Percentiles rank a stretch among this genome's conserved stretches.
phyloP scores from a whole-genome alignment of 2,329 filamentous ascomycete species.

The Rhinocladiella similis region DNA sequence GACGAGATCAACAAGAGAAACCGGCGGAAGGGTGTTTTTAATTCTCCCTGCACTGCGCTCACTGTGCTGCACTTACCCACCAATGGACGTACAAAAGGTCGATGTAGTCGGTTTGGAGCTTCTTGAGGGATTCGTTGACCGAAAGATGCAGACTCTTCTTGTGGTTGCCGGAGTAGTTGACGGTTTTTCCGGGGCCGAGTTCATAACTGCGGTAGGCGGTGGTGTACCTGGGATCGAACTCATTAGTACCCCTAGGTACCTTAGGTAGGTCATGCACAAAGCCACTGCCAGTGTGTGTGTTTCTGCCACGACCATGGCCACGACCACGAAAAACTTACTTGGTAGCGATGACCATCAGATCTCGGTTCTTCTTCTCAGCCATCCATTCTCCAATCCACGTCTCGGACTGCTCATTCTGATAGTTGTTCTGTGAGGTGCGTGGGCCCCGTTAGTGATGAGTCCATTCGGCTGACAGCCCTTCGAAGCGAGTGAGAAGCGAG shows the following conservation, averaged over 20 bases:
- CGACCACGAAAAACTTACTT: conserved; percentile 58
- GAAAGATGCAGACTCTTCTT: conserved; percentile 44
- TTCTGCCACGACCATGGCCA: too few species aligned
- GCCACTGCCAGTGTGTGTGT: too few species aligned
- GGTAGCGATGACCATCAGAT: conserved; percentile 69
- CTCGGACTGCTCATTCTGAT: conserved; percentile 66
- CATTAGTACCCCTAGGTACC: too few species aligned
- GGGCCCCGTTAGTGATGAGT: not conserved
- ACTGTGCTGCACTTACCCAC: conserved; percentile 44
- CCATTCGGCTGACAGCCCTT: too few species aligned
- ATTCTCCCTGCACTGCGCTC: too few species aligned
- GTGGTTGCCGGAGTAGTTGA: conserved; percentile 49
- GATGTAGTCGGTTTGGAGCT: conserved; percentile 55
- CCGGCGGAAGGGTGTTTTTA: too few species aligned
- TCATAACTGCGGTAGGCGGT: conserved; percentile 53
- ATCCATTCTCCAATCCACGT: conserved; percentile 64
- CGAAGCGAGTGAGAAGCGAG: not conserved
- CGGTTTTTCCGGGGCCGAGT: conserved; percentile 38
- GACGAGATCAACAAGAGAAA: too few species aligned
- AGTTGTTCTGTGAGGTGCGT: conserved; percentile 59
- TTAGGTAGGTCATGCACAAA: not conserved
- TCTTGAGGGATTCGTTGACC: conserved; percentile 45
- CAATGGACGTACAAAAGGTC: conserved; percentile 59
- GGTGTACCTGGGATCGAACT: conserved; percentile 57
- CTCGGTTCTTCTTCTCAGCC: conserved; percentile 59